Conservation (phyloP, 352 stramenopile genomes). For the Globisporangium nagaii region DNA sequence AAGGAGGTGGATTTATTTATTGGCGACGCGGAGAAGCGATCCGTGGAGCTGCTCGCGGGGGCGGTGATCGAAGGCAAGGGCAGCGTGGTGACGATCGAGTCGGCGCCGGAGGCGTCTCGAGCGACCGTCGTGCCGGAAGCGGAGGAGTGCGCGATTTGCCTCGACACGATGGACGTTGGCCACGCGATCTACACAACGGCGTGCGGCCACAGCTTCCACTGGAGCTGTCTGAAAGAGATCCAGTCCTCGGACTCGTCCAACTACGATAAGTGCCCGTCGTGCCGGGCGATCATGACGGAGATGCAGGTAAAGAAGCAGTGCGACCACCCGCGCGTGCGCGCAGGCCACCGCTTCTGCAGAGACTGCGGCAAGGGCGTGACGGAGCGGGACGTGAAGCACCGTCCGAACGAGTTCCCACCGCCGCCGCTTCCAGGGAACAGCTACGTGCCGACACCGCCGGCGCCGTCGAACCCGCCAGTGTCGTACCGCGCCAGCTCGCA, state of each 20-base stretch:
- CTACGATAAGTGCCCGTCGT: slow-evolving; percentile 82
- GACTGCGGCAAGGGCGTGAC: slow-evolving; percentile 62
- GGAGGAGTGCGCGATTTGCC: slow-evolving; percentile 82
- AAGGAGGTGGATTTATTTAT: slow-evolving; percentile 51
- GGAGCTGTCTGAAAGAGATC: slow-evolving; percentile 80
- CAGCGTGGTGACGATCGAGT: slow-evolving; percentile 19
- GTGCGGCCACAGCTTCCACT: slow-evolving; percentile 84
- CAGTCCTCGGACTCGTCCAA: slow-evolving; percentile 75
- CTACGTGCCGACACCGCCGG: not conserved
- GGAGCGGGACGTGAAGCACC: slow-evolving; percentile 61
- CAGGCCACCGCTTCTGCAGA: slow-evolving; percentile 73
- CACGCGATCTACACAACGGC: slow-evolving; percentile 80
- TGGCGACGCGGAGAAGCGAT: slow-evolving; percentile 53
- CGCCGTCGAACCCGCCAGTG: slow-evolving; percentile 19
- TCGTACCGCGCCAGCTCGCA: slow-evolving; percentile 80
- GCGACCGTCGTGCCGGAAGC: slow-evolving; percentile 52
- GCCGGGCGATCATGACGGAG: slow-evolving; percentile 64
- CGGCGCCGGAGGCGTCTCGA: not conserved
- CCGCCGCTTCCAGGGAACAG: not conserved
- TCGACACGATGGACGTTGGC: slow-evolving; percentile 76
- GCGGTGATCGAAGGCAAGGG: not conserved
- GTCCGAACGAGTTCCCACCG: slow-evolving; percentile 29
- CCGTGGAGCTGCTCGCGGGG: slow-evolving; percentile 29
- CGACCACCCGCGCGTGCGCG: slow-evolving; percentile 76
- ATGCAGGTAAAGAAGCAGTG: slow-evolving; percentile 84